These are phyloP conservation scores for Phytophthora nicotianae DNA, from an alignment of 352 stramenopile species.

Conservation along the genomic window DNA sequence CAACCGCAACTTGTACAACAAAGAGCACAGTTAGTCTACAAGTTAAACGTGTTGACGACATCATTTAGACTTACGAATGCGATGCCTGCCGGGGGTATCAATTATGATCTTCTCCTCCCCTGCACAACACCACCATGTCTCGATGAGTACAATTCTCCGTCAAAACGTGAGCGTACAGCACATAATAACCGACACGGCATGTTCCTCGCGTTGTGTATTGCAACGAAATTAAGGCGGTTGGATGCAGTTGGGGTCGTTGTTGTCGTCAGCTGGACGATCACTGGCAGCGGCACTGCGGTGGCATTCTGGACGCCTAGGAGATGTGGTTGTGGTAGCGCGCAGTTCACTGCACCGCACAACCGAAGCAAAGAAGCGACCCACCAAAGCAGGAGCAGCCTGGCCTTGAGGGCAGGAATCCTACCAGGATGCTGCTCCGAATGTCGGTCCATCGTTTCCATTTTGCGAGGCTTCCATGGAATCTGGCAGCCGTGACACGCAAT, in stretches of 20 bases:
- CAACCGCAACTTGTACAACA: constrained; percentile 17
- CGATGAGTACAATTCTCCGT: neutral
- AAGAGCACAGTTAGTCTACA: neutral
- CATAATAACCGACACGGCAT: constrained; percentile 30
- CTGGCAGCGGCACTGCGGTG: constrained; percentile 23
- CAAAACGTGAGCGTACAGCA: neutral
- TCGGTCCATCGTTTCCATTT: constrained; percentile 9
- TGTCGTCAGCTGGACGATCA: constrained; percentile 27
- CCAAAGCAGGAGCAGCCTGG: constrained; percentile 3
- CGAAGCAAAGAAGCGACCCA: neutral
- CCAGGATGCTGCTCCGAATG: neutral
- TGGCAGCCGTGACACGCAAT: constrained; percentile 12
- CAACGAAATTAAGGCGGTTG: constrained; percentile 17
- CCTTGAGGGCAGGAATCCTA: too few species aligned
- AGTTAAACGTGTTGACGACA: neutral
- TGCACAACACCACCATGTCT: constrained; percentile 8
- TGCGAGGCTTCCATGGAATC: neutral
- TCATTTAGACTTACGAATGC: constrained; percentile 27
- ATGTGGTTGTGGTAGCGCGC: constrained; percentile 32
- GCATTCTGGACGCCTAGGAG: constrained; percentile 37
- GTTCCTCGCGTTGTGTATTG: constrained; percentile 20
- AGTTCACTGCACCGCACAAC: constrained; percentile 21
- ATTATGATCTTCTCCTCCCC: constrained; percentile 31
- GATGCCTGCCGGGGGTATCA: constrained; percentile 28
- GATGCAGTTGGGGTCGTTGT: neutral